phyloP scores from a whole-genome alignment of 768 basidiomycete species.

The Glaciozyma antarctica region DNA sequence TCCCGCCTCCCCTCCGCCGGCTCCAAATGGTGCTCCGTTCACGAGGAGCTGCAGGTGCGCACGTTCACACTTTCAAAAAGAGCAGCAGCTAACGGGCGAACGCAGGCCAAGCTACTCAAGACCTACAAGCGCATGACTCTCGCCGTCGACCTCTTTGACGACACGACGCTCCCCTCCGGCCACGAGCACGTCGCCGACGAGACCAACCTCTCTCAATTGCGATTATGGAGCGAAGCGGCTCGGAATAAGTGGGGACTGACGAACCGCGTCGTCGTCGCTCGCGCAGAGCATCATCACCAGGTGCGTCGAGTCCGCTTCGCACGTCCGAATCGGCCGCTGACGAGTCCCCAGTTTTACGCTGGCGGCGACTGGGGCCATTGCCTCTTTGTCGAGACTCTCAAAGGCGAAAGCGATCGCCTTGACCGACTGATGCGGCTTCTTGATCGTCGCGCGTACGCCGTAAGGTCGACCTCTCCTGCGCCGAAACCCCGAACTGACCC shows the following conservation, averaged over 20 bases:
- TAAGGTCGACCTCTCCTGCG: not conserved
- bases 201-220: conserved; percentile 1
- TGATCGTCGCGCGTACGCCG: conserved; percentile 19
- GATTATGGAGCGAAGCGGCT: conserved; percentile 8
- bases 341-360: conserved; percentile 10
- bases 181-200: conserved; percentile 3
- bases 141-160: conserved; percentile 20
- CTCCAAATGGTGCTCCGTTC: conserved; percentile 24
- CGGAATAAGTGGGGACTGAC: conserved; percentile 17
- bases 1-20: not conserved
- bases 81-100: too few relatives aligned
- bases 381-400: conserved; percentile 17
- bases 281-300: conserved; percentile 28
- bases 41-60: conserved; percentile 28
- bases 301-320: not conserved
- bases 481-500: too few relatives aligned
- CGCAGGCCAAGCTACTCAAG: conserved; percentile 29
- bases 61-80: too few relatives aligned
- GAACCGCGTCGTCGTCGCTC: conserved; percentile 12
- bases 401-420: conserved; percentile 6
- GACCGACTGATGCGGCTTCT: conserved; percentile 14
- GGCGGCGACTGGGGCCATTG: conserved; percentile 27
- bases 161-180: not conserved
- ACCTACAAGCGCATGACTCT: conserved; percentile 27
- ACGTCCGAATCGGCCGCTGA: not conserved